Evolutionary conservation across 2,329 filamentous ascomycete species (phyloP), one percentile per base, ranked within the genome.

Genomic region (Aureobasidium melanogenum): DNA sequence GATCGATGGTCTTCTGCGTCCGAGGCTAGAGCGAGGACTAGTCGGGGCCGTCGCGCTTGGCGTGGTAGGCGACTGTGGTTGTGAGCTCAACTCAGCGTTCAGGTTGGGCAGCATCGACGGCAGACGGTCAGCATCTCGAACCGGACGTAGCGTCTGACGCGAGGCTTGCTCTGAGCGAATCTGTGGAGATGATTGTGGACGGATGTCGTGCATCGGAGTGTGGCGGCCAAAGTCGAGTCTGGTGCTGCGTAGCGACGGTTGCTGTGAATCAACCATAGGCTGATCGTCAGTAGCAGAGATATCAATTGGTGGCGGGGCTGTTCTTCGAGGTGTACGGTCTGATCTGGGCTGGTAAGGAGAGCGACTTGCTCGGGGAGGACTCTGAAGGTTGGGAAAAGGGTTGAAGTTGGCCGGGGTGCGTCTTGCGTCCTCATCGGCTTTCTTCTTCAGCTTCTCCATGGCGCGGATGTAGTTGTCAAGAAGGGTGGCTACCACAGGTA

Each of bases 401-500:
- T 44, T 39, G 39, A 58, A 43, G 38, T 36, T 38, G 39, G 47
- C n/a, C 9, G 52, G 39, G 17, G 52, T 43, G 10, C 61, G 44
- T 32, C 61, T 56, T 24, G 54, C 52, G 22, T 62, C 61, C 17
- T 57, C 61, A 24, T 62, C 61, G 26, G 61, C 61, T 22, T 47
- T 89, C 72, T 94, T 90, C 64, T 90, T 88, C 72, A 89, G 90
- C 75, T 91, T 93, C 69, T 97, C 93, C 66, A 97, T 87, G 63
- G 97, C 91, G 72, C 95, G 91, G 77, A 97, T 93, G 76, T 99
- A 99, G 76, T 97, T 97, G 77, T 97, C 91, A 63, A 99, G 85
- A 59, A 99, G 96, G 51, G 94, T 97, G 60, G 94, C 94, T 69
- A 99, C 97, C 69, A 99, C 94, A 2, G 94, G 94, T 4, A 99